Evolutionary conservation across 2,329 filamentous ascomycete genomes (phyloP), one percentile per base, ranked within the genome.

Genomic region (Lasiodiplodia sp.): DNA sequence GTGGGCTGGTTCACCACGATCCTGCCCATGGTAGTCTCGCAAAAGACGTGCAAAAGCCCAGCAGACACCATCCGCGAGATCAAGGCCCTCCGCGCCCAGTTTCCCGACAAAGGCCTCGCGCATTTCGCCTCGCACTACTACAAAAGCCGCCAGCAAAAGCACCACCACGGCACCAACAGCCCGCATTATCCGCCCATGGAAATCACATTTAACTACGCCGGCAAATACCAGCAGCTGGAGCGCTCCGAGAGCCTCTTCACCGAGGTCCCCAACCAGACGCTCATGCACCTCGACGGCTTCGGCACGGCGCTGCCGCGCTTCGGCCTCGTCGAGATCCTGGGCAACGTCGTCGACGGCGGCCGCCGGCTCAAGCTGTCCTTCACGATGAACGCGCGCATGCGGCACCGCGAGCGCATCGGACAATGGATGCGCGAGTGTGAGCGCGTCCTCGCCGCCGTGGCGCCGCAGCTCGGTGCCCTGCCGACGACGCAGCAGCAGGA

Each of bases 121-220:
- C 38, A 66, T 2, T 66, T 66, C 38, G 63, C 51, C 6, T 40
- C 63, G 12, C 16, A 25, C 3, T 66, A 56, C 51, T 66, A 28
- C 23, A 25, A 47, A 11, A 51, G 63, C 23, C 34, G n/a, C 6
- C 21, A 37, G 31, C 16, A 8, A 16, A 16, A 18, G 28, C 18
- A 25, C 1, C 11, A 51, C 31, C 8, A 34, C 31, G 31, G 31
- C 31, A 6, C 8, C 31, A 6, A 6, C 18, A 34, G 7, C 49
- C 3, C 49, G 11, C n/a, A 60, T 28, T 28, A 28, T 8, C 12
- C 25, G 7, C 86, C 86, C 0, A 82, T 89, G 58, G 88, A 90
- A 74, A 79, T 90, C 47, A 81, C 88, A 40, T 88, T 90, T 74
- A 88, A 83, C 68, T 87, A 86, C 71, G 79, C 83, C 1, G 86